Evolutionary conservation across 2,329 filamentous ascomycete species (phyloP).

Genomic region (Fragosphaeria purpurea): DNA sequence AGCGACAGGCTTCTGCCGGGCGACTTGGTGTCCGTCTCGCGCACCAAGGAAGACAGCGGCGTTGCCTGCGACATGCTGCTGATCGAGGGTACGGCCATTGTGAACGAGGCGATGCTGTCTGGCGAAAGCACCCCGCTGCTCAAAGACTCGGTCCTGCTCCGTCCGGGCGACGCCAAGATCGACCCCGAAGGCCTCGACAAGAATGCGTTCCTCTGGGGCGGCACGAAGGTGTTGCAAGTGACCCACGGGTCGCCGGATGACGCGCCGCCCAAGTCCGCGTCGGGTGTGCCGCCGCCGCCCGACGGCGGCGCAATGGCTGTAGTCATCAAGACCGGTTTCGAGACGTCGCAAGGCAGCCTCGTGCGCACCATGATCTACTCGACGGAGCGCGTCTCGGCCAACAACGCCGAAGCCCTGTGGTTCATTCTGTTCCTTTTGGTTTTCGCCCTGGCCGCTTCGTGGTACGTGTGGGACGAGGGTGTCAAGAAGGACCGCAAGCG

Average conservation of each 20-base stretch:
- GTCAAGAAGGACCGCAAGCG: slow-evolving; percentile 90
- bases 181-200: slow-evolving; percentile 92
- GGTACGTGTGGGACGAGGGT: slow-evolving; percentile 98
- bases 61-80: slow-evolving; percentile 96
- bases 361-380: slow-evolving; percentile 99
- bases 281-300: slow-evolving; percentile 72
- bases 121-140: slow-evolving; percentile 94
- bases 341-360: slow-evolving; percentile 94
- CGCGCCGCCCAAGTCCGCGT: slow-evolving; percentile 59
- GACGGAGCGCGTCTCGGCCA: slow-evolving; percentile 96
- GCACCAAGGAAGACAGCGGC: slow-evolving; percentile 93
- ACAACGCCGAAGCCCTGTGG: slow-evolving; percentile 89
- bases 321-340: slow-evolving; percentile 94
- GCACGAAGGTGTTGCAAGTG: slow-evolving; percentile 93
- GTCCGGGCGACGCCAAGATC: slow-evolving; percentile 67
- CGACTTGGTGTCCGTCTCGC: slow-evolving; percentile 81
- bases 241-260: slow-evolving; percentile 76
- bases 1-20: slow-evolving; percentile 91
- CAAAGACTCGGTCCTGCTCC: slow-evolving; percentile 90
- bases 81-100: slow-evolving; percentile 89
- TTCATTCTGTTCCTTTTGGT: slow-evolving; percentile 96
- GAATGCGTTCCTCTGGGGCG: slow-evolving; percentile 91
- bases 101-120: slow-evolving; percentile 98
- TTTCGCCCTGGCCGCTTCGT: slow-evolving; percentile 93
- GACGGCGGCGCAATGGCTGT: slow-evolving; percentile 91